Conservation (phyloP, 1,139 yeast species). For the Nakaseomyces glabratus region DNA sequence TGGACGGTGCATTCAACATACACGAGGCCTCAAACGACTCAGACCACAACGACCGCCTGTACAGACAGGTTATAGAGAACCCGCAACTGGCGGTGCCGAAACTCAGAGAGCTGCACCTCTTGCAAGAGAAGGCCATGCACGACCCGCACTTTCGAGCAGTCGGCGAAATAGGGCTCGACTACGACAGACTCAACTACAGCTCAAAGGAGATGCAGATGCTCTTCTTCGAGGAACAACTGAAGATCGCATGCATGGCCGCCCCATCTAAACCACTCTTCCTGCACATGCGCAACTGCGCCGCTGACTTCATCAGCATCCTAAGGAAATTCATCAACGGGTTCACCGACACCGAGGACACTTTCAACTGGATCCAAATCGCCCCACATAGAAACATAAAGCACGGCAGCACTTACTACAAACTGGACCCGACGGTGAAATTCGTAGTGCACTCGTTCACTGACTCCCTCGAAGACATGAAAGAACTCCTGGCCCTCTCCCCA, state of each 20-base stretch:
- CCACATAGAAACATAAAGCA: not conserved
- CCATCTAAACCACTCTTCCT: slow-evolving; percentile 56
- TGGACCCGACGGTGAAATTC: slow-evolving; percentile 30
- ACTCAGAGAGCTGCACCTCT: slow-evolving; percentile 35
- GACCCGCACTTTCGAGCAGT: slow-evolving; percentile 51
- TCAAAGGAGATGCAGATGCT: slow-evolving; percentile 54
- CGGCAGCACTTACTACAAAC: slow-evolving; percentile 34
- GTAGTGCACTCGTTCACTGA: slow-evolving; percentile 97
- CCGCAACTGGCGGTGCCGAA: slow-evolving; percentile 12
- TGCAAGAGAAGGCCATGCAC: slow-evolving; percentile 43
- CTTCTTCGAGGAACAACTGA: slow-evolving; percentile 63
- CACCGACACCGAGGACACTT: slow-evolving; percentile 25
- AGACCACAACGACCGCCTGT: slow-evolving; percentile 25
- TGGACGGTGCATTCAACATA: slow-evolving; percentile 12
- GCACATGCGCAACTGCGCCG: slow-evolving; percentile 84
- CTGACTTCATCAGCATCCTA: slow-evolving; percentile 61
- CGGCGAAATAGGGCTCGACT: slow-evolving; percentile 92
- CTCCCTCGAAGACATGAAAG: slow-evolving; percentile 46
- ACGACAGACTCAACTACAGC: slow-evolving; percentile 76
- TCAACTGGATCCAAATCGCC: slow-evolving; percentile 11
- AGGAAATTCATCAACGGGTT: slow-evolving; percentile 45
- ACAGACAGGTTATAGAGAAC: slow-evolving; percentile 35
- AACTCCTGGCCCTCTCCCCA: slow-evolving; percentile 34
- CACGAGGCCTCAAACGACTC: slow-evolving; percentile 21
- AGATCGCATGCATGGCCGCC: slow-evolving; percentile 24